Conservation (phyloP, 768 basidiomycete genomes). For the Panaeolus cyanescens region DNA sequence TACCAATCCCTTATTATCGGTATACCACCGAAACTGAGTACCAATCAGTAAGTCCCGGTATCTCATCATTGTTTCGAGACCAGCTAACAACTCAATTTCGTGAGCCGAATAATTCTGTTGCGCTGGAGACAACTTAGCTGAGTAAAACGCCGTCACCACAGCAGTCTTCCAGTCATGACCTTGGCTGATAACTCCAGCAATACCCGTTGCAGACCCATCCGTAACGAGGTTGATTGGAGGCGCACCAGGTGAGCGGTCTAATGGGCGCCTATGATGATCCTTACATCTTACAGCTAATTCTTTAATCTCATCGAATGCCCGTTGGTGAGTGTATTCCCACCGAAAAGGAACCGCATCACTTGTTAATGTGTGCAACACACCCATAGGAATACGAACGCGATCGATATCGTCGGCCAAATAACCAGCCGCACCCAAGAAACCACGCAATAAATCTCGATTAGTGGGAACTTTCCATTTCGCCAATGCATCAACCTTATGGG, state of each 20-base stretch:
- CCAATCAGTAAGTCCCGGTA: slow-evolving; percentile 32
- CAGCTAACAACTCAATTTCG: no score
- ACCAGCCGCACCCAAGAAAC: slow-evolving; percentile 25
- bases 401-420: slow-evolving; percentile 31
- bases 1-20: slow-evolving; percentile 29
- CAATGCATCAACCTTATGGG: slow-evolving; percentile 37
- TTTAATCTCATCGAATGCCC: slow-evolving; percentile 39
- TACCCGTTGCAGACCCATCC: slow-evolving; percentile 30
- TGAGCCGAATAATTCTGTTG: slow-evolving; percentile 43
- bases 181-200: slow-evolving; percentile 28
- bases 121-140: slow-evolving; percentile 33
- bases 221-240: slow-evolving; percentile 28
- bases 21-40: slow-evolving; percentile 25
- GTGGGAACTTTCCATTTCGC: slow-evolving; percentile 32
- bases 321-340: slow-evolving; percentile 29
- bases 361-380: slow-evolving; percentile 24
- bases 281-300: slow-evolving; percentile 12
- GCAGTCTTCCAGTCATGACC: slow-evolving; percentile 23
- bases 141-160: slow-evolving; percentile 31
- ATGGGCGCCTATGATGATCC: slow-evolving; percentile 22
- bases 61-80: slow-evolving; percentile 32
- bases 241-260: slow-evolving; percentile 17
- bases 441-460: slow-evolving; percentile 26
- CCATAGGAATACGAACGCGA: slow-evolving; percentile 38
- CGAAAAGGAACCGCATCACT: slow-evolving; percentile 24